Evolutionary conservation across 2,329 filamentous ascomycete species (phyloP), one percentile per base, ranked within the genome.

Genomic region (Ophiostoma triangulosporum): DNA sequence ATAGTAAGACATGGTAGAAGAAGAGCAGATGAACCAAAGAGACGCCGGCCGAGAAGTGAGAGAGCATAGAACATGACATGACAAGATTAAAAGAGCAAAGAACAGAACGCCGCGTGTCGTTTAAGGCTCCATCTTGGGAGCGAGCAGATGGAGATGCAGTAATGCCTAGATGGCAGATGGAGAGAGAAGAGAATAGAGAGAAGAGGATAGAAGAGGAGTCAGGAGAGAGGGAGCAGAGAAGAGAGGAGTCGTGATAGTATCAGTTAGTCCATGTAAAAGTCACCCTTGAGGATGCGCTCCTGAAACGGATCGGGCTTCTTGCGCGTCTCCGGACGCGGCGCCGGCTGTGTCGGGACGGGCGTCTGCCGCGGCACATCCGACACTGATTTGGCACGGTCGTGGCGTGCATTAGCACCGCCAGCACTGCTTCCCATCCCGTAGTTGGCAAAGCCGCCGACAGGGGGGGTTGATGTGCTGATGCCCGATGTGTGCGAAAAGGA

Each of bases 231-330:
- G n/a, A n/a, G n/a, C n/a, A n/a, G n/a, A 31, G 11, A 31, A 4
- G 12, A 1, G 26, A n/a, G n/a, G n/a, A n/a, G n/a, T n/a, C n/a
- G n/a, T n/a, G n/a, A n/a, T n/a, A n/a, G n/a, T n/a, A n/a, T n/a
- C n/a, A 15, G 22, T 15, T 46, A 95, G 65, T 96, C 90, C 89
- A 97, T 96, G 73, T 93, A 93, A 64, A 98, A 97, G 64, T 98
- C 93, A 46, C 91, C 93, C 72, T 95, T 93, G 60, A 98, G 77
- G 63, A 98, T 97, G 60, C 94, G 82, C 76, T 98, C 93, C 69
- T 96, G 90, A 72, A 96, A 93, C 58, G 85, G 85, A 71, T 98
- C 93, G 29, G 91, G 90, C 73, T 91, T 94, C 50, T 67, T 68
- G 60, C 72, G 70, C 6, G 26, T 26, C 50, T 73, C 70, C 64